Evolutionary conservation across 2,329 filamentous ascomycete genomes (phyloP).

Genomic region (Alternaria triticimaculans): DNA sequence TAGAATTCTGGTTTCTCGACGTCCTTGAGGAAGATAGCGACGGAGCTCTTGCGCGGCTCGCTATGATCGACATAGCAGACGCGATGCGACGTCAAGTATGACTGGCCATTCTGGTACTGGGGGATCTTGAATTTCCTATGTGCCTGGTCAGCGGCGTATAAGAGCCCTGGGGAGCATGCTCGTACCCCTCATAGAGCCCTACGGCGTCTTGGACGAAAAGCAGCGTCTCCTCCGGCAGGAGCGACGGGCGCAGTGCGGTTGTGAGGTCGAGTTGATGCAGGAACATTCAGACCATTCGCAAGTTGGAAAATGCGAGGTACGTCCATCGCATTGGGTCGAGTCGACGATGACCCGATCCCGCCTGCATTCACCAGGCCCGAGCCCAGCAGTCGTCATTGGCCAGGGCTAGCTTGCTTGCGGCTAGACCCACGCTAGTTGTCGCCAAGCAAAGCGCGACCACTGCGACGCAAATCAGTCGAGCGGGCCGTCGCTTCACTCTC

Average conservation of each 20-base stretch:
- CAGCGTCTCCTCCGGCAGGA: slow-evolving; percentile 91
- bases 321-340: slow-evolving; percentile 16
- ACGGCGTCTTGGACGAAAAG: slow-evolving; percentile 98
- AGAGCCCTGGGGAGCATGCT: slow-evolving; percentile 22
- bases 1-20: slow-evolving; percentile 85
- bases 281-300: slow-evolving; percentile 77
- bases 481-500: slow-evolving; percentile 27
- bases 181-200: slow-evolving; percentile 95
- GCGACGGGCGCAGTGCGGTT: slow-evolving; percentile 89
- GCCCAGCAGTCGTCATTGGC: slow-evolving; percentile 27
- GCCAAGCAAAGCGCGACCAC: slow-evolving; percentile 16
- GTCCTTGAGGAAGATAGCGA: slow-evolving; percentile 86
- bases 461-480: slow-evolving; percentile 17
- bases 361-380: slow-evolving; percentile 17
- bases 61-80: slow-evolving; percentile 92
- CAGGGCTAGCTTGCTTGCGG: slow-evolving; percentile 12
- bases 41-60: slow-evolving; percentile 83
- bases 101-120: slow-evolving; percentile 92
- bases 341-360: slow-evolving; percentile 7
- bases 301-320: slow-evolving; percentile 18
- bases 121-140: slow-evolving; percentile 91
- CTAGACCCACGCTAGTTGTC: not conserved
- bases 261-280: slow-evolving; percentile 95
- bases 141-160: slow-evolving; percentile 17
- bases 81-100: slow-evolving; percentile 94